A percentile compares a stretch with the other conserved stretches of the same genome.
Evolutionary conservation across 257 asterid genomes (phyloP).

Genomic region (Fraxinus excelsior): DNA sequence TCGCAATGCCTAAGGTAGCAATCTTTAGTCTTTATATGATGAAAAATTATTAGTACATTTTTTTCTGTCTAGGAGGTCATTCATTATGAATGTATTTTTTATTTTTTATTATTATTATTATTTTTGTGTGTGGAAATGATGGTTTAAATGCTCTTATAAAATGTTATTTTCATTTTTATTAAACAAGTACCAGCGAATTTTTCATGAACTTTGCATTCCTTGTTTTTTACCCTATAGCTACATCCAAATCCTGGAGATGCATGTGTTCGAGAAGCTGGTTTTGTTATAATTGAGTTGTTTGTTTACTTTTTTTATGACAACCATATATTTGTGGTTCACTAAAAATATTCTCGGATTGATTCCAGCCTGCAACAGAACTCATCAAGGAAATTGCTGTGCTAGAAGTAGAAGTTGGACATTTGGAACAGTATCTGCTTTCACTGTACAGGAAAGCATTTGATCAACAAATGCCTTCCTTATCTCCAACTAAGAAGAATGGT

Average conservation of each 20-base stretch:
- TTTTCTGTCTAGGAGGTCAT: neutral
- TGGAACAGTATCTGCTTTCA: constrained; percentile 94
- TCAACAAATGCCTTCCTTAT: constrained; percentile 57
- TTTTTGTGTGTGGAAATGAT: neutral
- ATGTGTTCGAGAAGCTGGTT: neutral
- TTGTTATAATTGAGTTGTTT: neutral
- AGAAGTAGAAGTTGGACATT: constrained; percentile 91
- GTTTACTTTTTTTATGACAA: neutral
- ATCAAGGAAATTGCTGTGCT: constrained; percentile 84
- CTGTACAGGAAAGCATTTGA: constrained; percentile 91
- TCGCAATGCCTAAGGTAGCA: constrained; percentile 72
- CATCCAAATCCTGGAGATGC: neutral
- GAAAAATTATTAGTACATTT: neutral
- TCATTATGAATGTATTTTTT: neutral
- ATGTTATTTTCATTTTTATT: neutral
- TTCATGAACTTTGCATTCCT: neutral
- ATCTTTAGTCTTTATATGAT: neutral
- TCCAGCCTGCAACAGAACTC: constrained; percentile 92
- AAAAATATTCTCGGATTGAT: constrained; percentile 10
- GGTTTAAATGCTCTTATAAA: neutral
- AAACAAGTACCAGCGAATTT: neutral
- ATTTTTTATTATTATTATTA: neutral
- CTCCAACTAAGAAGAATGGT: constrained; percentile 54
- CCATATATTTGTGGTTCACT: neutral
- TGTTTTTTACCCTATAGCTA: neutral